Evolutionary conservation across 441 rosid genomes (phyloP).

Genomic region (Euphorbia celastroides): DNA sequence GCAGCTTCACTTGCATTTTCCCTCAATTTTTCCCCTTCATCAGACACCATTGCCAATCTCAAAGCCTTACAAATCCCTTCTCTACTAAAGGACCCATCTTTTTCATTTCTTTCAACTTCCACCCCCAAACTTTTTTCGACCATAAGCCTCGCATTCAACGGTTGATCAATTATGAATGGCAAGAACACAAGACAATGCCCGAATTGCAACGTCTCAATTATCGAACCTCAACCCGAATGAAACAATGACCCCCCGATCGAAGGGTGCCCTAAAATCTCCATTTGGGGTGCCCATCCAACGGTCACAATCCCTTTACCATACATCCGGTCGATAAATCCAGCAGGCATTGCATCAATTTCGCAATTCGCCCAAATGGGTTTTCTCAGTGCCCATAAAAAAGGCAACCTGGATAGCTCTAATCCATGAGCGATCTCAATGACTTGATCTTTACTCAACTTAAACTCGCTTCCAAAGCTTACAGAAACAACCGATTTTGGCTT

Average conservation of each 20-base stretch:
- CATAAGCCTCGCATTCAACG: constrained; percentile 23
- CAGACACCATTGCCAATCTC: constrained; percentile 17
- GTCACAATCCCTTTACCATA: constrained; percentile 15
- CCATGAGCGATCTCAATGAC: constrained; percentile 15
- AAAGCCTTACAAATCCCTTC: constrained; percentile 20
- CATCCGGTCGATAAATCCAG: constrained; percentile 15
- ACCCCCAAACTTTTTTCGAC: constrained; percentile 28
- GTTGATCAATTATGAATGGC: constrained; percentile 26
- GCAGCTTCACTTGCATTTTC: constrained; percentile 10
- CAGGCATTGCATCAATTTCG: constrained; percentile 26
- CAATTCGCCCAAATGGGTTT: constrained; percentile 13
- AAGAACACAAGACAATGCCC: constrained; percentile 22
- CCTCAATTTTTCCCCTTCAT: constrained; percentile 14
- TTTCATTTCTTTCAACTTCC: constrained; percentile 20
- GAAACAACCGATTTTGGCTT: constrained; percentile 13
- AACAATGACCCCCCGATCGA: constrained; percentile 27
- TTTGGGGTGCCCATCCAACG: constrained; percentile 33
- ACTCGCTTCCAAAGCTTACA: constrained; percentile 20
- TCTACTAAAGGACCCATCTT: constrained; percentile 20
- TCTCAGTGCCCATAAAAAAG: constrained; percentile 15
- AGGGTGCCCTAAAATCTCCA: constrained; percentile 31
- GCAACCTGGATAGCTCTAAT: constrained; percentile 14
- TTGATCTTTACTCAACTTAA: constrained; percentile 14
- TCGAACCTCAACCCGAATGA: constrained; percentile 32
- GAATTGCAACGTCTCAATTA: constrained; percentile 22